phyloP scores from a whole-genome alignment of 1,284 basidiomycete species.

The Melampsora americana region DNA sequence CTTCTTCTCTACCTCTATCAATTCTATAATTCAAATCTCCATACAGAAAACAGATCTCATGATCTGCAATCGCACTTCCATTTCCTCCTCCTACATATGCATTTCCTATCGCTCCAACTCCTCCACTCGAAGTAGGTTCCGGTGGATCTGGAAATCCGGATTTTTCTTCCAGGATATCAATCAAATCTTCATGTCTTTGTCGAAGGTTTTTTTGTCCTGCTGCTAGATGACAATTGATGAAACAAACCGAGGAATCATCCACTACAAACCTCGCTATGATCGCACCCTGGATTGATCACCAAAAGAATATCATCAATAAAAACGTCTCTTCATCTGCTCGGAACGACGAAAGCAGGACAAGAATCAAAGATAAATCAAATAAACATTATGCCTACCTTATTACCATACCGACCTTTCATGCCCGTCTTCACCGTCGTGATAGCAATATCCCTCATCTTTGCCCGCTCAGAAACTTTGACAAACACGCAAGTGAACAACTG shows the following conservation, averaged over 20 bases:
- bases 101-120: neutral
- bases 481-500: constrained; percentile 78
- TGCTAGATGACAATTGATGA: constrained; percentile 93
- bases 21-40: constrained; percentile 87
- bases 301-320: neutral
- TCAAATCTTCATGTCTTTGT: constrained; percentile 78
- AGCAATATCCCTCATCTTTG: constrained; percentile 66
- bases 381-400: constrained; percentile 67
- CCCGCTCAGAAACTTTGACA: constrained; percentile 66
- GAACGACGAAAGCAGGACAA: neutral
- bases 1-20: constrained; percentile 78
- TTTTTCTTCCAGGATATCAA: constrained; percentile 77
- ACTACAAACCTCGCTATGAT: constrained; percentile 84
- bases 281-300: constrained; percentile 64
- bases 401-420: constrained; percentile 87
- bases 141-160: constrained; percentile 63
- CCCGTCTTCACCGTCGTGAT: constrained; percentile 83
- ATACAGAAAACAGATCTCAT: constrained; percentile 86
- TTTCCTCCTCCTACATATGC: constrained; percentile 83
- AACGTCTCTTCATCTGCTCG: neutral
- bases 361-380: neutral
- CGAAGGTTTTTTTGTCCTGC: constrained; percentile 82
- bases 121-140: constrained; percentile 55
- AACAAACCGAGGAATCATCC: constrained; percentile 77
- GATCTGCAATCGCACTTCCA: constrained; percentile 88